Evolutionary conservation across 495 filamentous ascomycete genomes (phyloP).

Genomic region (Apiosordaria backusii): DNA sequence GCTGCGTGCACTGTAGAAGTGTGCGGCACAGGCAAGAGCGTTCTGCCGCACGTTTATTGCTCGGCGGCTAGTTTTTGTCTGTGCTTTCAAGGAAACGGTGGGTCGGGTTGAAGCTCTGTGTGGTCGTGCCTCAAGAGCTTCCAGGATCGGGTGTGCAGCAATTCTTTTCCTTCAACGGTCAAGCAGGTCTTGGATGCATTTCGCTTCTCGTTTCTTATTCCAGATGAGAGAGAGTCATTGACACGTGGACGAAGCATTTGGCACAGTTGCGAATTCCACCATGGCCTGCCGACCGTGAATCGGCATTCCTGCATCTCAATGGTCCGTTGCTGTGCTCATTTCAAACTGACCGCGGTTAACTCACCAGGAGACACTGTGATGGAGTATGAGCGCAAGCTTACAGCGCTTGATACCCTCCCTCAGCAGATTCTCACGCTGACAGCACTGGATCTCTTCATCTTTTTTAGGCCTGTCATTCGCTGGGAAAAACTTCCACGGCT

Average conservation of each 20-base stretch:
- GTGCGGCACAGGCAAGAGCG: slow-evolving; percentile 7
- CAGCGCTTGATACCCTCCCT: slow-evolving; percentile 9
- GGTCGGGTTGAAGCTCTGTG: background rate
- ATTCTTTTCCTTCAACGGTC: slow-evolving; percentile 5
- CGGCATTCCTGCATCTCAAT: slow-evolving; percentile 18
- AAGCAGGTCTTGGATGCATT: too few species aligned
- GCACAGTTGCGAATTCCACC: slow-evolving; percentile 14
- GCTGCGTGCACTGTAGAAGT: background rate
- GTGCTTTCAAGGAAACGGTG: slow-evolving; percentile 4
- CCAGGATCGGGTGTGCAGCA: background rate
- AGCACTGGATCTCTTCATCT: background rate
- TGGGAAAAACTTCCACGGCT: background rate
- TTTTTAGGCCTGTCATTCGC: background rate
- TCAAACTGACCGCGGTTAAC: background rate
- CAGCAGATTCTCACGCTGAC: background rate
- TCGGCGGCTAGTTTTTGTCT: slow-evolving; percentile 8
- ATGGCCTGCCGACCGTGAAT: background rate
- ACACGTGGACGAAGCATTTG: slow-evolving; percentile 24
- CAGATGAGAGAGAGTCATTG: background rate
- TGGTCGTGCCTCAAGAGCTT: background rate
- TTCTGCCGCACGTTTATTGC: slow-evolving; percentile 25
- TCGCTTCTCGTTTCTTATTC: background rate
- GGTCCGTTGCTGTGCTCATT: background rate
- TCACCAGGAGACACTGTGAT: background rate
- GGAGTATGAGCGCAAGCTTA: slow-evolving; percentile 7